phyloP scores from a whole-genome alignment of 2,329 filamentous ascomycete genomes.

The Bipolaris victoriae region DNA sequence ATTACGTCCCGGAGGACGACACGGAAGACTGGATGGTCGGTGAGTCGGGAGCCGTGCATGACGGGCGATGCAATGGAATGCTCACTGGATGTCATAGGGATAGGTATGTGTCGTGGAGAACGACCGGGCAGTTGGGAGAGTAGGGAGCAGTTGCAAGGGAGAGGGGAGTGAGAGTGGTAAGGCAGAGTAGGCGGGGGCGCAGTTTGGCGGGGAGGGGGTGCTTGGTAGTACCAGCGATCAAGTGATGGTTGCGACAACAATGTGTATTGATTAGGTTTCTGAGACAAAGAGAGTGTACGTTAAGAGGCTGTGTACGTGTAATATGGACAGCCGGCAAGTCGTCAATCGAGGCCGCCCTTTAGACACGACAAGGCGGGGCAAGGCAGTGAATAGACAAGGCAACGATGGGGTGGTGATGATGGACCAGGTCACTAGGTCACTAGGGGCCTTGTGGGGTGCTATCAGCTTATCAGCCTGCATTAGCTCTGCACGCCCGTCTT shows the following conservation, averaged over 20 bases:
- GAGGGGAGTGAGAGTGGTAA: background rate
- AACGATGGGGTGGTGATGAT: constrained; percentile 8
- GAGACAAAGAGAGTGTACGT: background rate
- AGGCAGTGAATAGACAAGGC: constrained; percentile 1
- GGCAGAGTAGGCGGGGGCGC: constrained; percentile 16
- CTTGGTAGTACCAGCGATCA: constrained; percentile 10
- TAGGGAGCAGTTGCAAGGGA: background rate
- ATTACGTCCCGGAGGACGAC: constrained; percentile 41
- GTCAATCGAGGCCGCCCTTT: background rate
- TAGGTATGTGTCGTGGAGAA: background rate
- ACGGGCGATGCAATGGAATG: background rate
- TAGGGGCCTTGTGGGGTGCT: constrained; percentile 17
- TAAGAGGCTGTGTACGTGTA: background rate
- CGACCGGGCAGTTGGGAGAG: background rate
- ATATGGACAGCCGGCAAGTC: background rate
- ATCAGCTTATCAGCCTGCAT: constrained; percentile 32
- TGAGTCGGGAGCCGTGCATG: constrained; percentile 5
- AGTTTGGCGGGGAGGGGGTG: constrained; percentile 13
- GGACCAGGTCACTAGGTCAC: constrained; percentile 19
- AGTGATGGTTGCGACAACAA: background rate
- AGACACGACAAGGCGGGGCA: constrained; percentile 12
- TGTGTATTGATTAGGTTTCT: background rate
- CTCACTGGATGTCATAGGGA: constrained; percentile 27
- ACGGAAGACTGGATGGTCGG: constrained; percentile 33
- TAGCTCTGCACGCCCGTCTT: constrained; percentile 13